phyloP scores from a whole-genome alignment of 345 rosid genomes.

The Acer saccharum region DNA sequence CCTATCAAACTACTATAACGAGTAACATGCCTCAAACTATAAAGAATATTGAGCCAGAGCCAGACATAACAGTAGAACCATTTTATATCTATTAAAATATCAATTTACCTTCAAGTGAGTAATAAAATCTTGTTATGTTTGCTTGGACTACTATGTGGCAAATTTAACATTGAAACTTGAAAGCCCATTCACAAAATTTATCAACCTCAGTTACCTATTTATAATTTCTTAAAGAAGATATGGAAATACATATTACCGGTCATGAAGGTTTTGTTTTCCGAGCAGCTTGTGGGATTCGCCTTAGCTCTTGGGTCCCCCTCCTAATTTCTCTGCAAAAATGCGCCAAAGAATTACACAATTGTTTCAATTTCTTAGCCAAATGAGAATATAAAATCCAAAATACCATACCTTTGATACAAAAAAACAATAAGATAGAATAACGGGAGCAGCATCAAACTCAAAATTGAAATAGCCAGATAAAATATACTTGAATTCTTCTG shows the following conservation, averaged over 20 bases:
- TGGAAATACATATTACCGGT: slow-evolving; percentile 23
- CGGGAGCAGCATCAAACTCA: slow-evolving; percentile 88
- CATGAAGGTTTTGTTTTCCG: slow-evolving; percentile 61
- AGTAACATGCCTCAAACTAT: not conserved
- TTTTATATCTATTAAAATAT: not conserved
- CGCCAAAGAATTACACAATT: slow-evolving; percentile 16
- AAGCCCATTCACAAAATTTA: not conserved
- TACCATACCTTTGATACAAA: slow-evolving; percentile 68
- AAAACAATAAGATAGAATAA: slow-evolving; percentile 76
- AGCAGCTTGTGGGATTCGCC: slow-evolving; percentile 61
- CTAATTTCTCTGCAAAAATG: slow-evolving; percentile 63
- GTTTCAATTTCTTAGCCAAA: slow-evolving; percentile 17
- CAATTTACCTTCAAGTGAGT: no score
- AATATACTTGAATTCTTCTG: slow-evolving; percentile 74
- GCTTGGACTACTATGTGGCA: not conserved
- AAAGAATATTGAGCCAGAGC: not conserved
- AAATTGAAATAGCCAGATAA: slow-evolving; percentile 74
- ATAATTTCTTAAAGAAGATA: not conserved
- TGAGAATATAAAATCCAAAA: not conserved
- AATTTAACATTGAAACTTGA: not conserved
- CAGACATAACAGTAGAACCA: not conserved
- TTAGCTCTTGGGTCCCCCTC: slow-evolving; percentile 71
- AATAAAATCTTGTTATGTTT: no score
- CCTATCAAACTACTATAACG: not conserved
- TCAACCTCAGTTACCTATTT: not conserved